Percentiles rank a stretch among this genome's conserved stretches.
Evolutionary conservation across 768 basidiomycete genomes (phyloP).

Genomic region (Auriscalpium orientale): DNA sequence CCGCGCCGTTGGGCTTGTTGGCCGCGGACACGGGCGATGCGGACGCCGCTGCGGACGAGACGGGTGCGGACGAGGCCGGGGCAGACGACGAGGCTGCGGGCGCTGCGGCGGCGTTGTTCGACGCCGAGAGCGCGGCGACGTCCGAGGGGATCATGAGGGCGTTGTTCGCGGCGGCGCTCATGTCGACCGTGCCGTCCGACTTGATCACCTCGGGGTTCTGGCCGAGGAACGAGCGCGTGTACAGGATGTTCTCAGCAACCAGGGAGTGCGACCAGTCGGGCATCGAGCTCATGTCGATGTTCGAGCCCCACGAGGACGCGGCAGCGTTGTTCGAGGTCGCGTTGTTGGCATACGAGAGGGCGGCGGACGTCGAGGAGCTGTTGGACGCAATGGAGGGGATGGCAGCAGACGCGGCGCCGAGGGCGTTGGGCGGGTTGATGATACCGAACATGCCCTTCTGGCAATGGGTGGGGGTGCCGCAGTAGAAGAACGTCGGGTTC

Average conservation of each 20-base stretch:
- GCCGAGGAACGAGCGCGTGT: slow-evolving; percentile 36
- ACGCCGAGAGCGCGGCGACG: slow-evolving; percentile 35
- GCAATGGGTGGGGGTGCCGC: slow-evolving; percentile 64
- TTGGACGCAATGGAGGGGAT: slow-evolving; percentile 34
- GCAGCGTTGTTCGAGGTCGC: slow-evolving; percentile 37
- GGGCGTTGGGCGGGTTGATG: slow-evolving; percentile 56
- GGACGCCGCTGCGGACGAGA: slow-evolving; percentile 17
- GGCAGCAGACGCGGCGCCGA: slow-evolving; percentile 44
- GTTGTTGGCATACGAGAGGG: slow-evolving; percentile 42
- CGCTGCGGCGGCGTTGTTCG: slow-evolving; percentile 22
- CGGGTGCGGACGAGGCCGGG: slow-evolving; percentile 14
- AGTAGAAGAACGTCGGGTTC: slow-evolving; percentile 68
- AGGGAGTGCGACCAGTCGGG: slow-evolving; percentile 45
- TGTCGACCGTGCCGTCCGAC: slow-evolving; percentile 43
- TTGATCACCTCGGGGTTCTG: slow-evolving; percentile 45
- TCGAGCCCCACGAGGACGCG: slow-evolving; percentile 54
- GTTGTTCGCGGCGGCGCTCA: slow-evolving; percentile 32
- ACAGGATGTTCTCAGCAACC: slow-evolving; percentile 53
- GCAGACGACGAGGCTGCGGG: slow-evolving; percentile 19
- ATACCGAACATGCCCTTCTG: slow-evolving; percentile 83
- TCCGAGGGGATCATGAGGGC: slow-evolving; percentile 58
- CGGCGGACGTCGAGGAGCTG: slow-evolving; percentile 47
- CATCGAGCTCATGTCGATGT: slow-evolving; percentile 49
- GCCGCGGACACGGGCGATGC: too few species aligned
- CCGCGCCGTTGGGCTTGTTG: slow-evolving; percentile 33